Percentiles rank a stretch among this genome's conserved stretches.
These are phyloP conservation scores for Nannochloropsis salina DNA, from an alignment of 108 stramenopile species.

Conservation along the genomic window DNA sequence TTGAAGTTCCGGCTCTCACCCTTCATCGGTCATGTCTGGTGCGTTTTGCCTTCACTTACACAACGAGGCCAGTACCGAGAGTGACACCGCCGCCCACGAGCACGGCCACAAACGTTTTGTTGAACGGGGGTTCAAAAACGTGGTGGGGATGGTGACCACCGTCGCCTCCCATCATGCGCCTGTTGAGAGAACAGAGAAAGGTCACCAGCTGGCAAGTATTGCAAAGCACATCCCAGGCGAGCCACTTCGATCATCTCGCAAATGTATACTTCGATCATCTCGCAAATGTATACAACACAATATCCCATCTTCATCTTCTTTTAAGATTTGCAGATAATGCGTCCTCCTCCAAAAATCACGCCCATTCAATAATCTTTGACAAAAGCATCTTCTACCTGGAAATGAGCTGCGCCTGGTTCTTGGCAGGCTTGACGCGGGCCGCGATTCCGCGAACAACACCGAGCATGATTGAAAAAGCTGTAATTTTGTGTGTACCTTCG, in stretches of 20 bases:
- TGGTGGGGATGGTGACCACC: slow-evolving; percentile 10
- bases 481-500: background rate
- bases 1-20: too few relatives aligned
- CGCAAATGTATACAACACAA: too few relatives aligned
- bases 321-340: too few relatives aligned
- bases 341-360: background rate
- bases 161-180: slow-evolving; percentile 16
- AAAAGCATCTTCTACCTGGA: background rate
- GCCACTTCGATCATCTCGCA: too few relatives aligned
- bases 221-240: too few relatives aligned
- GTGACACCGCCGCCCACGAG: slow-evolving; percentile 1
- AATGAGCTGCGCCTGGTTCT: slow-evolving; percentile 19
- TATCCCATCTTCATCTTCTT: too few relatives aligned
- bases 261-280: too few relatives aligned
- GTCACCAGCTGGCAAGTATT: too few relatives aligned
- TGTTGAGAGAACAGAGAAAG: background rate
- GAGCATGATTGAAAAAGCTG: background rate
- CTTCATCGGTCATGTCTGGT: too few relatives aligned
- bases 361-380: too few relatives aligned
- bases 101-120: background rate
- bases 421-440: background rate
- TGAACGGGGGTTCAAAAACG: slow-evolving; percentile 3
- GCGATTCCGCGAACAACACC: background rate
- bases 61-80: background rate
- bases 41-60: too few relatives aligned